Percentiles rank a stretch among this genome's conserved stretches.
phyloP scores from a whole-genome alignment of 2,329 filamentous ascomycete genomes.

The Apiospora phragmitis region DNA sequence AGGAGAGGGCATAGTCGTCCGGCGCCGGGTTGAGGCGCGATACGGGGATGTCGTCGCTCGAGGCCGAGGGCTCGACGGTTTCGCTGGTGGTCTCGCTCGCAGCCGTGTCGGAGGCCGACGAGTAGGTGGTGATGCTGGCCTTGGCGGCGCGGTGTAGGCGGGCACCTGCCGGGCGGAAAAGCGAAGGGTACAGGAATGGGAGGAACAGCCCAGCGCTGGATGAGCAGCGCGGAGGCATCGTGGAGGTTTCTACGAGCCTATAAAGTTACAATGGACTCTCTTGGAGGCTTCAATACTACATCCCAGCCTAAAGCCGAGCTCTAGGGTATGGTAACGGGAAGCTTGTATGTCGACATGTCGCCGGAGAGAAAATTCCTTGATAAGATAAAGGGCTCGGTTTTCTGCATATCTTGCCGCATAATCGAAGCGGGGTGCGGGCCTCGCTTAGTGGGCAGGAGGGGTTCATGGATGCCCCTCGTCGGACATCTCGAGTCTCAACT shows the following conservation, averaged over 20 bases:
- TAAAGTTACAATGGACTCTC: neutral
- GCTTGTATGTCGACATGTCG: neutral
- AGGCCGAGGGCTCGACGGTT: conserved; percentile 25
- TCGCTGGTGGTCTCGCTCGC: conserved; percentile 14
- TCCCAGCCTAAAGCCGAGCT: conserved; percentile 11
- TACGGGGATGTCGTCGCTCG: conserved; percentile 39
- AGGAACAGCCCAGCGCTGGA: conserved; percentile 39
- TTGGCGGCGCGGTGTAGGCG: conserved; percentile 19
- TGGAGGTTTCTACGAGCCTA: conserved; percentile 16
- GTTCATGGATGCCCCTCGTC: neutral
- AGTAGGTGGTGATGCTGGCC: conserved; percentile 25
- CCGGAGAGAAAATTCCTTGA: neutral
- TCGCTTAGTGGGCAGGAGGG: neutral
- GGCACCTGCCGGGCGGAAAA: conserved; percentile 31
- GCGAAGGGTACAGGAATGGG: conserved; percentile 52
- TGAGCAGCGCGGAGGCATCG: conserved; percentile 45
- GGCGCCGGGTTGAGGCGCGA: conserved; percentile 78
- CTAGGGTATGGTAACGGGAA: neutral
- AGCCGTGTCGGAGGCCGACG: conserved; percentile 18
- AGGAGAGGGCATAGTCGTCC: conserved; percentile 78
- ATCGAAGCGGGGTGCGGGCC: neutral
- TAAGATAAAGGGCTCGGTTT: conserved; percentile 2
- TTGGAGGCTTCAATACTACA: neutral
- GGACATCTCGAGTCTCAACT: neutral
- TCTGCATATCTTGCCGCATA: neutral